phyloP scores from a whole-genome alignment of 1,284 basidiomycete genomes.

The Neonothopanus nambi region DNA sequence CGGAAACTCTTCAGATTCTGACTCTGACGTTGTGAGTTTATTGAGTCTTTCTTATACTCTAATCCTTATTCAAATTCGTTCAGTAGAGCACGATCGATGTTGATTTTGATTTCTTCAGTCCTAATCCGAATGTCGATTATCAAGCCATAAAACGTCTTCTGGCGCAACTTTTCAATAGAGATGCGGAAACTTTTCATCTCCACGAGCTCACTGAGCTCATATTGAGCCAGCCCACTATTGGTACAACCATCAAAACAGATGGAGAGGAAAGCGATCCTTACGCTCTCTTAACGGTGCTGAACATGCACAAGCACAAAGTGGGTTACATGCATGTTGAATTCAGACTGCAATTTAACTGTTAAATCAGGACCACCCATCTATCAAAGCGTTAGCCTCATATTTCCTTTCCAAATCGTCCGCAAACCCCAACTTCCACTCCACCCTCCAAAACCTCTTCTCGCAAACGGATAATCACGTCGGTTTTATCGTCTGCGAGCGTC shows the following conservation, averaged over 20 bases:
- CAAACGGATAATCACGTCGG: slow-evolving; percentile 64
- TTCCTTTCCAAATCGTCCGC: slow-evolving; percentile 51
- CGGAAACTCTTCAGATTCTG: slow-evolving; percentile 27
- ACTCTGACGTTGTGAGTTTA: slow-evolving; percentile 31
- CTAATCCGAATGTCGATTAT: slow-evolving; percentile 81
- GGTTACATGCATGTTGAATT: slow-evolving; percentile 22
- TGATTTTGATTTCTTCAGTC: slow-evolving; percentile 91
- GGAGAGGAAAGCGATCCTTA: slow-evolving; percentile 88
- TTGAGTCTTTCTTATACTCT: background rate
- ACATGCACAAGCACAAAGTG: slow-evolving; percentile 78
- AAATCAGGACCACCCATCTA: slow-evolving; percentile 66
- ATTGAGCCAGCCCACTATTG: slow-evolving; percentile 70
- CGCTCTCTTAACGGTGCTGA: slow-evolving; percentile 80
- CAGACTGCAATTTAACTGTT: background rate
- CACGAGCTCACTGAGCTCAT: slow-evolving; percentile 80
- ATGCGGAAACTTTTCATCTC: slow-evolving; percentile 71
- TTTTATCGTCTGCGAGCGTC: slow-evolving; percentile 80
- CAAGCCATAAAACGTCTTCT: slow-evolving; percentile 83
- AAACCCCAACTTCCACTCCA: slow-evolving; percentile 49
- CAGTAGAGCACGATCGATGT: slow-evolving; percentile 63
- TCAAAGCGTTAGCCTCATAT: slow-evolving; percentile 75
- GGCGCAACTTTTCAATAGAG: slow-evolving; percentile 79
- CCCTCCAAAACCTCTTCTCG: slow-evolving; percentile 55
- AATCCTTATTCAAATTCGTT: slow-evolving; percentile 4
- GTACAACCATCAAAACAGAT: slow-evolving; percentile 92